phyloP scores from a whole-genome alignment of 73 alveolate species.

The Loxodes magnus region DNA sequence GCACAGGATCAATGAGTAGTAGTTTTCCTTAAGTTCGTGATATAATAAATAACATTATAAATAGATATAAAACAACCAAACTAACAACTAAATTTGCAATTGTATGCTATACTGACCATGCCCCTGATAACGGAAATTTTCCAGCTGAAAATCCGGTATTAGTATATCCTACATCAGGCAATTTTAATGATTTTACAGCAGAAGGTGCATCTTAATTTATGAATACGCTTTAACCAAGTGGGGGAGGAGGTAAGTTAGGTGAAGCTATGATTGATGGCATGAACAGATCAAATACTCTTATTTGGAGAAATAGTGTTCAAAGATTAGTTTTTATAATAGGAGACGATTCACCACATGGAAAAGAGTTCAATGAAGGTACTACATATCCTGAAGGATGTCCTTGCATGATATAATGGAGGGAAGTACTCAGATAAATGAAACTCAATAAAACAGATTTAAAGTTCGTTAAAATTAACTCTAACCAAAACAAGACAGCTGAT shows the following conservation, averaged over 20 bases:
- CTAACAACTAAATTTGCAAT: neutral
- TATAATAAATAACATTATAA: neutral
- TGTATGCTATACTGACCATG: slow-evolving; percentile 6
- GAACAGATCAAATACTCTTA: neutral
- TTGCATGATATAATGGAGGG: neutral
- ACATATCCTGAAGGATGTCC: slow-evolving; percentile 1
- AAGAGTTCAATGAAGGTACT: neutral
- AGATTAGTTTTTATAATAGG: neutral
- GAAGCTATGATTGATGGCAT: neutral
- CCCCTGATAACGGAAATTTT: neutral
- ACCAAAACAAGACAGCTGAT: neutral
- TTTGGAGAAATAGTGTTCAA: neutral
- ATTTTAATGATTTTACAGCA: neutral
- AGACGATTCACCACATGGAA: neutral
- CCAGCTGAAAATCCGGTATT: neutral
- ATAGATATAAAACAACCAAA: neutral
- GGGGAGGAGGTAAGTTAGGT: neutral
- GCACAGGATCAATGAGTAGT: neutral
- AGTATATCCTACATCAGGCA: neutral
- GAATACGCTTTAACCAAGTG: neutral
- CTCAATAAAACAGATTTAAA: neutral
- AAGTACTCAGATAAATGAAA: neutral
- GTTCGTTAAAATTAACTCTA: neutral
- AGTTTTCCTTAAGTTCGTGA: neutral
- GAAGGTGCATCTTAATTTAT: neutral